Percentiles rank a stretch among this genome's conserved stretches.
These are phyloP conservation scores for Alopecurus myosuroides DNA, from an alignment of 176 grass and related monocot genomes.

Conservation along the genomic window DNA sequence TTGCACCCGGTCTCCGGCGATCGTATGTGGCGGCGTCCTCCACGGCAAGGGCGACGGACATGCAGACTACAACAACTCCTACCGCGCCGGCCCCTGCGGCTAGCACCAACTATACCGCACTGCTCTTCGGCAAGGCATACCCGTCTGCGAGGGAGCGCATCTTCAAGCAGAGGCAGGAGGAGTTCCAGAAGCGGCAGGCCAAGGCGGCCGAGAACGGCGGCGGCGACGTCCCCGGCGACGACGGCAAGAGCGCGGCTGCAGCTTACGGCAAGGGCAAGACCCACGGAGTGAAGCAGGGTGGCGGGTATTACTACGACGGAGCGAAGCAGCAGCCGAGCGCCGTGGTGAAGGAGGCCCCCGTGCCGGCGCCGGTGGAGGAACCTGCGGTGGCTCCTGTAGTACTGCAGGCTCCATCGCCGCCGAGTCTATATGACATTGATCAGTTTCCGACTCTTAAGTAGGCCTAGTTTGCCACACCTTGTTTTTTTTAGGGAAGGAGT, in stretches of 20 bases:
- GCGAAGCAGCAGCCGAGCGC: neutral
- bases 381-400: neutral
- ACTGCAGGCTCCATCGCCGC: neutral
- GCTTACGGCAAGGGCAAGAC: neutral
- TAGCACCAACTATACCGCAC: too few species aligned
- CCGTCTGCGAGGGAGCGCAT: too few species aligned
- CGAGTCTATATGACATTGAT: neutral
- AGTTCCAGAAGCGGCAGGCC: neutral
- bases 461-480: too few species aligned
- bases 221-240: neutral
- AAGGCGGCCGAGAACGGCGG: neutral
- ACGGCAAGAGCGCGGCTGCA: neutral
- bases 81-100: too few species aligned
- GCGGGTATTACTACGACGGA: neutral
- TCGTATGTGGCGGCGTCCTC: too few species aligned
- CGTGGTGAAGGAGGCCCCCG: neutral
- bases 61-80: too few species aligned
- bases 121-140: too few species aligned
- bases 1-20: too few species aligned
- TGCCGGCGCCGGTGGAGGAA: neutral
- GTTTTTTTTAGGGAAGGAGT: too few species aligned
- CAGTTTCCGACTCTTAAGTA: neutral
- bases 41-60: too few species aligned
- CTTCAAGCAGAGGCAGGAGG: neutral
- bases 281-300: neutral